Percentiles rank a stretch among this genome's conserved stretches.
These are phyloP conservation scores for Aspergillus kassunensis DNA, from an alignment of 495 filamentous ascomycete genomes.

Conservation along the genomic window DNA sequence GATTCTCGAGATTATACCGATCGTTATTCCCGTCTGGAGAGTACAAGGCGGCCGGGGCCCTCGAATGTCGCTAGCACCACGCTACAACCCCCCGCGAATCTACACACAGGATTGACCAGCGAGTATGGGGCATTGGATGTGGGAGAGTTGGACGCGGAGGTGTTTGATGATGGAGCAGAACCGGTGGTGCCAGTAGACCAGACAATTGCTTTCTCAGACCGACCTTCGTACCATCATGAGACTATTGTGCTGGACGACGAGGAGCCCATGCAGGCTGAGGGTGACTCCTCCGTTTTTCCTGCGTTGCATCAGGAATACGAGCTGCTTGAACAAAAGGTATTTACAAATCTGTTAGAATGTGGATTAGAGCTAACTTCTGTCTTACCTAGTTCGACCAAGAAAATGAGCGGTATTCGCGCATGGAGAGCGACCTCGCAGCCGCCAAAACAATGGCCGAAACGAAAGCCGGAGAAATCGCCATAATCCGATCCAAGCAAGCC, in stretches of 20 bases:
- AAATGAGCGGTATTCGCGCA: slow-evolving; percentile 31
- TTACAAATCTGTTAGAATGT: neutral
- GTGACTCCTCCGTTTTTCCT: slow-evolving; percentile 2
- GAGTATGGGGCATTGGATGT: slow-evolving; percentile 55
- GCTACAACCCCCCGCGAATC: slow-evolving; percentile 27
- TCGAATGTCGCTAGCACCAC: slow-evolving; percentile 14
- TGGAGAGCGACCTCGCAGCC: slow-evolving; percentile 43
- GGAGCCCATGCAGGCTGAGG: slow-evolving; percentile 18
- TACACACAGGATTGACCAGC: slow-evolving; percentile 41
- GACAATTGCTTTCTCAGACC: slow-evolving; percentile 24
- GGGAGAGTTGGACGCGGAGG: slow-evolving; percentile 51
- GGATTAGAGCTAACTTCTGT: slow-evolving; percentile 20
- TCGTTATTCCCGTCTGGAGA: slow-evolving; percentile 4
- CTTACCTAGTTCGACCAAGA: slow-evolving; percentile 49
- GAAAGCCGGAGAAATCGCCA: slow-evolving; percentile 64
- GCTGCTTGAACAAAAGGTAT: slow-evolving; percentile 33
- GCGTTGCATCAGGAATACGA: slow-evolving; percentile 11
- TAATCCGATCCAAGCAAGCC: slow-evolving; percentile 60
- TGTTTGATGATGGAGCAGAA: slow-evolving; percentile 40
- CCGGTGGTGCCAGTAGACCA: slow-evolving; percentile 27
- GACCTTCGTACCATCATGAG: slow-evolving; percentile 12
- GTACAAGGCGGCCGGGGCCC: neutral
- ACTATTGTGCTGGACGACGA: slow-evolving; percentile 6
- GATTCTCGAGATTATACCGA: slow-evolving; percentile 14
- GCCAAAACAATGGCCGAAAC: slow-evolving; percentile 47